A percentile compares a stretch with the other conserved stretches of the same genome.
Conservation (phyloP, 2,329 filamentous ascomycete species). For the Alternaria sp. region DNA sequence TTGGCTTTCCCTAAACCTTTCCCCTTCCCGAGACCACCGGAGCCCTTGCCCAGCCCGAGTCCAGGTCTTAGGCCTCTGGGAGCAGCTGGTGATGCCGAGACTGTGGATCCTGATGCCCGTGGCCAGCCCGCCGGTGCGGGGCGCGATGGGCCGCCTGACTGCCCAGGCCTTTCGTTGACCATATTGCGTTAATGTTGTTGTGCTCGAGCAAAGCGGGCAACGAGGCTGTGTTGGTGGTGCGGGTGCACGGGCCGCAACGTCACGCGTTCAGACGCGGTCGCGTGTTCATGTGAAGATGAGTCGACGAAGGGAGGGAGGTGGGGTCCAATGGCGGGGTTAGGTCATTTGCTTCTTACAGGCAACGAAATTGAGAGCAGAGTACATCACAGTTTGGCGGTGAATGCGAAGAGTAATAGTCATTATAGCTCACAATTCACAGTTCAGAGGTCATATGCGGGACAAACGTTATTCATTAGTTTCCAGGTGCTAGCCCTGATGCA, state of each 20-base stretch:
- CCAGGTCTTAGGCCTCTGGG: slow-evolving; percentile 22
- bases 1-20: slow-evolving; percentile 16
- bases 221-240: background rate
- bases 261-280: slow-evolving; percentile 19
- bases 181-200: slow-evolving; percentile 8
- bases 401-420: background rate
- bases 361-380: background rate
- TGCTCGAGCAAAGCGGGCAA: background rate
- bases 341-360: background rate
- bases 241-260: background rate
- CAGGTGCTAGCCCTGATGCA: slow-evolving; percentile 45
- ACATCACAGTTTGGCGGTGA: background rate
- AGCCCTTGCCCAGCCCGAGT: slow-evolving; percentile 28
- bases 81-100: background rate
- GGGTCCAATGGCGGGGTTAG: background rate
- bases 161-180: slow-evolving; percentile 14
- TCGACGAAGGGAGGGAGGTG: slow-evolving; percentile 1
- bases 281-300: slow-evolving; percentile 20
- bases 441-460: background rate
- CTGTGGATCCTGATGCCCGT: background rate
- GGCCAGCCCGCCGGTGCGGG: slow-evolving; percentile 10
- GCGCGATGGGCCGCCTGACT: slow-evolving; percentile 15
- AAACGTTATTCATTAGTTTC: slow-evolving; percentile 37
- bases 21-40: slow-evolving; percentile 21
- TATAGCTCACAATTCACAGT: background rate